Percentiles rank a stretch among this genome's conserved stretches.
phyloP scores from a whole-genome alignment of 257 asterid species.

The Lycium barbarum region DNA sequence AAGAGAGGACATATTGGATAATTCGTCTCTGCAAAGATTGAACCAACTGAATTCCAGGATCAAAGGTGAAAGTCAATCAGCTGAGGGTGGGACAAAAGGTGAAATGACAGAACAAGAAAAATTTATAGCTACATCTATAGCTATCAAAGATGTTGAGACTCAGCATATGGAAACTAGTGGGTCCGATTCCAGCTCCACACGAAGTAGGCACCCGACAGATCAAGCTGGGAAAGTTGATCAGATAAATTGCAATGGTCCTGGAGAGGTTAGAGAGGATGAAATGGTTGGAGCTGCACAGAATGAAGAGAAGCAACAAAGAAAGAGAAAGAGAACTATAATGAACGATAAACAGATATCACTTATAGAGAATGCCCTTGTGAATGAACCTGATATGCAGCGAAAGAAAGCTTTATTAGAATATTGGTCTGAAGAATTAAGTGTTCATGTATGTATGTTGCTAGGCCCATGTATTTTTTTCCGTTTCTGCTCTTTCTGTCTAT shows the following conservation, averaged over 20 bases:
- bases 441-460: constrained; percentile 69
- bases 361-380: constrained; percentile 75
- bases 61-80: constrained; percentile 47
- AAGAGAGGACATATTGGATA: constrained; percentile 46
- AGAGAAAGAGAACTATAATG: constrained; percentile 93
- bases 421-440: constrained; percentile 89
- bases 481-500: constrained; percentile 7
- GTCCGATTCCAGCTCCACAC: constrained; percentile 79
- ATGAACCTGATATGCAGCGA: constrained; percentile 95
- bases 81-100: constrained; percentile 44
- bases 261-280: constrained; percentile 66
- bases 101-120: constrained; percentile 44
- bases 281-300: constrained; percentile 59
- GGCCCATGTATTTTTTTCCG: background rate
- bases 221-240: constrained; percentile 56
- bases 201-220: constrained; percentile 57
- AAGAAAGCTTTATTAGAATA: constrained; percentile 57
- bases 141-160: constrained; percentile 48
- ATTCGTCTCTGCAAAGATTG: constrained; percentile 46
- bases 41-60: constrained; percentile 43
- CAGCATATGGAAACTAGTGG: constrained; percentile 75
- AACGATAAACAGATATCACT: constrained; percentile 79
- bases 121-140: constrained; percentile 40
- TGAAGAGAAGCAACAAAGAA: constrained; percentile 87
- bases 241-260: constrained; percentile 53